These are phyloP conservation scores for Rhododendron simsii DNA, from an alignment of 148 eudicot genomes.

Conservation along the genomic window DNA sequence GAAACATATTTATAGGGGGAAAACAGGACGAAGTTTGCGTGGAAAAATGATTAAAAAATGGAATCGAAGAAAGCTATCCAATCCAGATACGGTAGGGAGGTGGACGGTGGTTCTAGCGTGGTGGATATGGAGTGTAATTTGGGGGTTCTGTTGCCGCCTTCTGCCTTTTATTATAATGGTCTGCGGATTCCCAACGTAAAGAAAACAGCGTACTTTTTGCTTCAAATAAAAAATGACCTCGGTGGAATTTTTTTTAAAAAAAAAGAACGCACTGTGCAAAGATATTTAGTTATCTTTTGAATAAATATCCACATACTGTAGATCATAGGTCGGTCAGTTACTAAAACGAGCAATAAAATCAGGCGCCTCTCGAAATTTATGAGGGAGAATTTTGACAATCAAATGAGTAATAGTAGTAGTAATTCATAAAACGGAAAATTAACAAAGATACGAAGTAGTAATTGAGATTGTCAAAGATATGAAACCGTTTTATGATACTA, in stretches of 20 bases:
- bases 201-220: not conserved
- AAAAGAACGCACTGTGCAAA: too few species aligned
- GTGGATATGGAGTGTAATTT: not conserved
- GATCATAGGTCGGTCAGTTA: not conserved
- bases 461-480: not conserved
- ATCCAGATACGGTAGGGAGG: too few species aligned
- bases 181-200: not conserved
- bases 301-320: too few species aligned
- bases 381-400: not conserved
- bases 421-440: not conserved
- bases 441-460: too few species aligned
- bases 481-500: not conserved
- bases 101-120: not conserved
- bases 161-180: not conserved
- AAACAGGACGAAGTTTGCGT: not conserved
- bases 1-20: not conserved
- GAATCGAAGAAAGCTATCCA: not conserved
- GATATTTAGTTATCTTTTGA: too few species aligned
- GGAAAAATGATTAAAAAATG: constrained; percentile 1
- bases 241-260: too few species aligned
- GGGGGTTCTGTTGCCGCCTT: not conserved
- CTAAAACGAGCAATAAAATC: not conserved
- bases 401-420: not conserved
- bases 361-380: not conserved
- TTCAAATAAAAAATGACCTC: not conserved